These are phyloP conservation scores for Suhomyces xylopsoci DNA, from an alignment of 805 yeast genomes.

Conservation along the genomic window DNA sequence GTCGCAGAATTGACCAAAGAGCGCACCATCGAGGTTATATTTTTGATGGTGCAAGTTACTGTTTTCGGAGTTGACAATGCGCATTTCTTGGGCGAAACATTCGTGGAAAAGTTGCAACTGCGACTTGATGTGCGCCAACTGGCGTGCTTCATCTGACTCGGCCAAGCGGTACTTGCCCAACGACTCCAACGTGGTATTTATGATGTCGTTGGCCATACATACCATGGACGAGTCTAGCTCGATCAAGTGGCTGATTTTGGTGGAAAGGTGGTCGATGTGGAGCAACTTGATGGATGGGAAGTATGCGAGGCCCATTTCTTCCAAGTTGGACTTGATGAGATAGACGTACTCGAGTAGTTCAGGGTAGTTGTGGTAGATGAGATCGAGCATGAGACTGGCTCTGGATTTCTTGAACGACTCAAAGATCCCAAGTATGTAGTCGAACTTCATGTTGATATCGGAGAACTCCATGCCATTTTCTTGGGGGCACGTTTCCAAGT, in stretches of 20 bases:
- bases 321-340: conserved; percentile 13
- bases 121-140: neutral
- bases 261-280: conserved; percentile 6
- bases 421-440: neutral
- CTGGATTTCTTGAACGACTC: neutral
- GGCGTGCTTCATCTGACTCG: neutral
- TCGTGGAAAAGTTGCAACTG: conserved; percentile 1
- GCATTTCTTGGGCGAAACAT: neutral
- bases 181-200: neutral
- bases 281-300: conserved; percentile 13
- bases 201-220: neutral
- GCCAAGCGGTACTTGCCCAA: neutral
- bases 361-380: conserved; percentile 13
- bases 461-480: neutral
- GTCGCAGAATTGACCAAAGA: neutral
- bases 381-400: conserved; percentile 8
- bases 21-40: neutral
- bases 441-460: neutral
- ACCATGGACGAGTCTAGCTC: conserved; percentile 10
- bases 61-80: neutral
- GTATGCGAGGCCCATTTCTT: conserved; percentile 11
- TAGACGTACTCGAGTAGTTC: conserved; percentile 9
- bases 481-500: neutral
- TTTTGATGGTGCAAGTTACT: neutral
- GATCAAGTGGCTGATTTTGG: conserved; percentile 8